Conservation (phyloP, 106 monocot genomes). For the Amphibolis antarctica region DNA sequence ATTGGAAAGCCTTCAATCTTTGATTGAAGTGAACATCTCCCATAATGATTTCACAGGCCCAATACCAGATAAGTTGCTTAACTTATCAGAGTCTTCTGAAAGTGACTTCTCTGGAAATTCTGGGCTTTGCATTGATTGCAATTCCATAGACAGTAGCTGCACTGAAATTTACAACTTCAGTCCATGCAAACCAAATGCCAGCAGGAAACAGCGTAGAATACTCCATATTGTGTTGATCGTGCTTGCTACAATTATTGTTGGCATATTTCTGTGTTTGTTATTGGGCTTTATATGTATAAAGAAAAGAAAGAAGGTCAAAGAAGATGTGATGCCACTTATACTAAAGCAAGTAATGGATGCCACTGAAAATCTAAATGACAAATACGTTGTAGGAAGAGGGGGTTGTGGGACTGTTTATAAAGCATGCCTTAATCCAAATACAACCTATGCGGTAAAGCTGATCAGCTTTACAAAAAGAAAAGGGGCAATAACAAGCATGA, state of each 20-base stretch:
- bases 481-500: conserved; percentile 39
- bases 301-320: neutral
- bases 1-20: conserved; percentile 25
- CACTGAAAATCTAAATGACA: conserved; percentile 69
- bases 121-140: conserved; percentile 50
- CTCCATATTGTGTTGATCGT: conserved; percentile 21
- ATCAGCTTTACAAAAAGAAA: conserved; percentile 23
- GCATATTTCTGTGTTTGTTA: neutral
- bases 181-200: conserved; percentile 20
- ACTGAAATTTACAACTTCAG: conserved; percentile 13
- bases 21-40: conserved; percentile 55
- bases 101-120: conserved; percentile 65
- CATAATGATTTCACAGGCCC: conserved; percentile 56
- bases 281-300: neutral
- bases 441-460: conserved; percentile 75
- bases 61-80: conserved; percentile 34
- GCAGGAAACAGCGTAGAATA: conserved; percentile 10
- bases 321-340: conserved; percentile 16
- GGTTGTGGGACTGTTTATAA: conserved; percentile 85
- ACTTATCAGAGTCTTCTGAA: conserved; percentile 35
- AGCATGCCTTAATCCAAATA: conserved; percentile 34
- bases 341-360: conserved; percentile 59
- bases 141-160: conserved; percentile 17
- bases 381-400: conserved; percentile 55
- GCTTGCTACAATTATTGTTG: conserved; percentile 26